These are phyloP conservation scores for Phytophthora crassamura DNA, from an alignment of 352 stramenopile genomes.

Conservation along the genomic window DNA sequence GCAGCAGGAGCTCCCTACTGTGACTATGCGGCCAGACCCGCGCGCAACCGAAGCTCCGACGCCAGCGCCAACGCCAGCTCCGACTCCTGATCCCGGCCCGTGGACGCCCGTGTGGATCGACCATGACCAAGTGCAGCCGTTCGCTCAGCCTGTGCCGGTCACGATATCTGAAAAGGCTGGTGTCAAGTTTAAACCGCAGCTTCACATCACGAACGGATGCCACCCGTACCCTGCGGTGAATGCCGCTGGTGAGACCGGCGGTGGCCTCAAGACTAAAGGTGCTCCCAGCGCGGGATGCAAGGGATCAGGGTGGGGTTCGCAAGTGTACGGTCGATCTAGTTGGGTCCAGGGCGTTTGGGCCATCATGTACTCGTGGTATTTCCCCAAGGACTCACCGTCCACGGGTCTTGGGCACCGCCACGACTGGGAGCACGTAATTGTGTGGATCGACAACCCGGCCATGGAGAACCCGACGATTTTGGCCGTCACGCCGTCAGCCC, in stretches of 20 bases:
- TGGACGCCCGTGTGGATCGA: conserved; percentile 15
- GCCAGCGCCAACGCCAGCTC: background rate
- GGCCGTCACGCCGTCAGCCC: conserved; percentile 12
- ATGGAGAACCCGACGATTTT: conserved; percentile 21
- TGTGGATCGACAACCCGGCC: conserved; percentile 13
- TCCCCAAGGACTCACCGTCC: conserved; percentile 44
- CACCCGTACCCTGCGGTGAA: conserved; percentile 27
- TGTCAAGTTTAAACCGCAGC: conserved; percentile 25
- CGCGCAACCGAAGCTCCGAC: conserved; percentile 13
- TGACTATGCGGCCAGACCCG: conserved; percentile 5
- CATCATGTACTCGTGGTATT: conserved; percentile 47
- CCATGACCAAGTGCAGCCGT: conserved; percentile 25
- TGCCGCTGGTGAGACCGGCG: conserved; percentile 9
- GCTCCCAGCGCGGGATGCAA: conserved; percentile 24
- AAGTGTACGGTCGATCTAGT: conserved; percentile 33
- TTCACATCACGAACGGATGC: conserved; percentile 28
- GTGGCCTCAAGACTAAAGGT: conserved; percentile 21
- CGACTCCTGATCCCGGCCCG: conserved; percentile 9
- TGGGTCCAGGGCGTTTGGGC: conserved; percentile 26
- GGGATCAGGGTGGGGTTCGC: conserved; percentile 35
- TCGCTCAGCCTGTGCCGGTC: conserved; percentile 15
- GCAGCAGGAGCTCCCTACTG: background rate
- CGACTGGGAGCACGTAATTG: conserved; percentile 22
- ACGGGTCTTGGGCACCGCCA: conserved; percentile 40
- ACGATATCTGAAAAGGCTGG: conserved; percentile 22